Base-by-base conservation (phyloP, 257 asterid genomes). In the Solanum lycopersicoides region DNA sequence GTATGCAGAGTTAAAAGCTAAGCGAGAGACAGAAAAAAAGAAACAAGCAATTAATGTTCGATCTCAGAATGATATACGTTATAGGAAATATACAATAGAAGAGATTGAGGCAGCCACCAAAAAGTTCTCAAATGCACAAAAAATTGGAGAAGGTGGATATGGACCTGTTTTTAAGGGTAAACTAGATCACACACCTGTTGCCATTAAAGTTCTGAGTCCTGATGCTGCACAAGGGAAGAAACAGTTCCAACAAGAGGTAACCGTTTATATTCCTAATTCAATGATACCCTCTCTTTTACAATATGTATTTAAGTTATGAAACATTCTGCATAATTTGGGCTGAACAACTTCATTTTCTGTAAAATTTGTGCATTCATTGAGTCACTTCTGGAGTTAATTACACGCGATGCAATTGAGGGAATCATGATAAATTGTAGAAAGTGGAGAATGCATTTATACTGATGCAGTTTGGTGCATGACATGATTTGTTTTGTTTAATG, bases 221-320 rank as follows among this genome's bases (percentile, higher is more conserved):
- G 97, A 96, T 89, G 98, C 96, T 37, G 91, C 93, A 56, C 96
- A 95, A 80, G 98, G 98, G 84, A 93, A 91, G 90, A 92, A 91
- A 89, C 98, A 96, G 71, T 96, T 96, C 94, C 98, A 94, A 82
- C 98, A 95, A 93, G 98, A 96, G 96, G 98, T 94, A 84, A 60
- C 50, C 39, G 23, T 7, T 30, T 28, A 47, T 45, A 30, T 30
- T 80, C 50, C 82, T 47, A 34, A 25, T 68, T 53, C 20, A 12
- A n/a, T 56, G 32, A 25, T 68, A 20, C 25, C 53, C 7, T 39
- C 82, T 25, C 74, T 77, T 86, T 44, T 60, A 50, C 66, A 28
- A 86, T 79, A 50, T 50, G 15, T 42, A 73, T 35, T 15, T 72
- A 82, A 39, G 84, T 14, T 34, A 50, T 34, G 45, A 34, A 39